Evolutionary conservation across 2,329 filamentous ascomycete genomes (phyloP).

Genomic region (Alternaria solani): DNA sequence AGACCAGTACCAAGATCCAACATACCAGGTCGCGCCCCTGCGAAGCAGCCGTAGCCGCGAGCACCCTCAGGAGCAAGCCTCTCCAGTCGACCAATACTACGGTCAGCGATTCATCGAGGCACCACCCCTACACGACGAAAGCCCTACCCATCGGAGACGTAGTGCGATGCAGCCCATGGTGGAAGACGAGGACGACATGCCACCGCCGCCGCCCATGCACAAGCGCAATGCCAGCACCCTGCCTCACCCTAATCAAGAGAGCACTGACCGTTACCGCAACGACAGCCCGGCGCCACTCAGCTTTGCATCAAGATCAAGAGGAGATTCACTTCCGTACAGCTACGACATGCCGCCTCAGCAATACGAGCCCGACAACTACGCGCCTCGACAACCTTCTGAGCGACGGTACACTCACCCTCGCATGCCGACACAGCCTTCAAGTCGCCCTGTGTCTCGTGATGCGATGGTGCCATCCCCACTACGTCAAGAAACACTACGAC

Average conservation of each 20-base stretch:
- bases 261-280: slow-evolving; percentile 29
- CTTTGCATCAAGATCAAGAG: slow-evolving; percentile 35
- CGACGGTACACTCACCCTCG: slow-evolving; percentile 46
- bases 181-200: slow-evolving; percentile 67
- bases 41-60: slow-evolving; percentile 40
- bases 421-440: slow-evolving; percentile 27
- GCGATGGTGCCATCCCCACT: slow-evolving; percentile 40
- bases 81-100: slow-evolving; percentile 44
- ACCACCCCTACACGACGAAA: slow-evolving; percentile 50
- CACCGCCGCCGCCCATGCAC: slow-evolving; percentile 52
- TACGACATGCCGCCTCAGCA: slow-evolving; percentile 39
- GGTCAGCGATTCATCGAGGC: slow-evolving; percentile 44
- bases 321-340: slow-evolving; percentile 31
- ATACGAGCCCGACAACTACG: slow-evolving; percentile 36
- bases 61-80: slow-evolving; percentile 31
- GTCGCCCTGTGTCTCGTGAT: slow-evolving; percentile 46
- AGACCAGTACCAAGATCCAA: slow-evolving; percentile 39
- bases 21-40: slow-evolving; percentile 47
- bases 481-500: slow-evolving; percentile 26
- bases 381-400: slow-evolving; percentile 34
- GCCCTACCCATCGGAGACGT: slow-evolving; percentile 56
- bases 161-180: slow-evolving; percentile 68
- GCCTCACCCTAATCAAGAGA: slow-evolving; percentile 36
- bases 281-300: slow-evolving; percentile 48
- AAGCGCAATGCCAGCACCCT: slow-evolving; percentile 45